phyloP scores from a whole-genome alignment of 2,329 filamentous ascomycete species.

The Apiospora pterosperma region DNA sequence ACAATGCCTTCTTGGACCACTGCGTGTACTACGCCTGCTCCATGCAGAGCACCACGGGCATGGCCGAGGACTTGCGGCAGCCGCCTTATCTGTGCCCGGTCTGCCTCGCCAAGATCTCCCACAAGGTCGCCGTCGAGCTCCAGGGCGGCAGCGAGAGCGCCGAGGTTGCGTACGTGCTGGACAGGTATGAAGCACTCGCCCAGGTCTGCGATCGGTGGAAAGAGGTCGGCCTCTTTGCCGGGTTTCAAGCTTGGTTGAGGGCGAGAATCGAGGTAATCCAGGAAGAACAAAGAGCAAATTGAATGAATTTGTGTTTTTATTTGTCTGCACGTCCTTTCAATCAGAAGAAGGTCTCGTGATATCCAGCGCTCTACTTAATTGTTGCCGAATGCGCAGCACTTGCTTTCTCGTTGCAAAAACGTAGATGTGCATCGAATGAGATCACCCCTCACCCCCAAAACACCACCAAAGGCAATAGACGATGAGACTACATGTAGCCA shows the following conservation, averaged over 20 bases:
- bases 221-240: conserved; percentile 42
- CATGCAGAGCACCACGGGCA: conserved; percentile 58
- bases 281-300: neutral
- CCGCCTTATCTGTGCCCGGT: conserved; percentile 62
- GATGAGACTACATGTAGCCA: neutral
- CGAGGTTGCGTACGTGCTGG: conserved; percentile 20
- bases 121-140: conserved; percentile 24
- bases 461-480: neutral
- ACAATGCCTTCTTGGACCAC: conserved; percentile 65
- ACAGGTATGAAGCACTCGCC: conserved; percentile 37
- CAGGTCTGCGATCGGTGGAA: conserved; percentile 39
- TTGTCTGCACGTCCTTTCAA: no score
- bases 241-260: conserved; percentile 40
- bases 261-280: conserved; percentile 18
- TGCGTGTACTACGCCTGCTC: conserved; percentile 63
- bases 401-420: no score
- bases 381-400: no score
- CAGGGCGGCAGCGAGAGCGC: conserved; percentile 12
- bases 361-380: no score
- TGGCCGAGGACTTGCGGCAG: conserved; percentile 58
- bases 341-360: neutral
- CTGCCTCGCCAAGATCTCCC: conserved; percentile 51
- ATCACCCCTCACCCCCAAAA: neutral
- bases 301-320: neutral
- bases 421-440: no score